phyloP scores from a whole-genome alignment of 1,139 yeast species.

The Hansenula sp. region DNA sequence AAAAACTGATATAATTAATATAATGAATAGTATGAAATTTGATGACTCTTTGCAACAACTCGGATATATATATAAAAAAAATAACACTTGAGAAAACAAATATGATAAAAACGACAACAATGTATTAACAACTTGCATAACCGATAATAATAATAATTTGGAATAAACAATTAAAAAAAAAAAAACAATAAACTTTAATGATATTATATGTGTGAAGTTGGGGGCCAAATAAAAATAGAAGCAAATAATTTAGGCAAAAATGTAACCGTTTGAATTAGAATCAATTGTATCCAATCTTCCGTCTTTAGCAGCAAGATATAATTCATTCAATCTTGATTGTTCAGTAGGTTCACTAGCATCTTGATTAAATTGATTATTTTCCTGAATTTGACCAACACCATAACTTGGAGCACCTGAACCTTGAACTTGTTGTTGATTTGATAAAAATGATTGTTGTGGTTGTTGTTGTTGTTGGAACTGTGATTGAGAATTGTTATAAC shows the following conservation, averaged over 20 bases:
- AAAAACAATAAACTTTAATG: too few species aligned
- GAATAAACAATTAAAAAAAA: too few species aligned
- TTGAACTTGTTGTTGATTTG: conserved; percentile 3
- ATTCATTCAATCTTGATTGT: conserved; percentile 37
- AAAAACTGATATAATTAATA: too few species aligned
- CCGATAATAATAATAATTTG: too few species aligned
- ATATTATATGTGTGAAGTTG: too few species aligned
- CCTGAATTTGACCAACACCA: conserved; percentile 2
- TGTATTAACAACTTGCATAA: too few species aligned
- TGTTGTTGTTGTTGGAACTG: conserved; percentile 2
- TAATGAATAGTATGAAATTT: too few species aligned
- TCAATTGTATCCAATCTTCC: conserved; percentile 45
- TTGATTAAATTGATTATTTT: conserved; percentile 10
- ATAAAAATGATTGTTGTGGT: not conserved
- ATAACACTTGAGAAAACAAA: too few species aligned
- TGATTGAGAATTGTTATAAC: conserved; percentile 12
- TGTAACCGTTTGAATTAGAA: conserved; percentile 35
- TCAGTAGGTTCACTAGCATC: conserved; percentile 18
- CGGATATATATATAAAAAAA: too few species aligned
- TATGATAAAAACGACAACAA: too few species aligned
- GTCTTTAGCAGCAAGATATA: conserved; percentile 42
- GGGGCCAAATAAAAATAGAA: not conserved
- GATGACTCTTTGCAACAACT: too few species aligned
- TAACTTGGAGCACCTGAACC: too few species aligned
- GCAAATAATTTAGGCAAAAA: conserved; percentile 12